A percentile compares a stretch with the other conserved stretches of the same genome.
phyloP scores from a whole-genome alignment of 2,329 filamentous ascomycete species.

The Diplocarpon rosae region DNA sequence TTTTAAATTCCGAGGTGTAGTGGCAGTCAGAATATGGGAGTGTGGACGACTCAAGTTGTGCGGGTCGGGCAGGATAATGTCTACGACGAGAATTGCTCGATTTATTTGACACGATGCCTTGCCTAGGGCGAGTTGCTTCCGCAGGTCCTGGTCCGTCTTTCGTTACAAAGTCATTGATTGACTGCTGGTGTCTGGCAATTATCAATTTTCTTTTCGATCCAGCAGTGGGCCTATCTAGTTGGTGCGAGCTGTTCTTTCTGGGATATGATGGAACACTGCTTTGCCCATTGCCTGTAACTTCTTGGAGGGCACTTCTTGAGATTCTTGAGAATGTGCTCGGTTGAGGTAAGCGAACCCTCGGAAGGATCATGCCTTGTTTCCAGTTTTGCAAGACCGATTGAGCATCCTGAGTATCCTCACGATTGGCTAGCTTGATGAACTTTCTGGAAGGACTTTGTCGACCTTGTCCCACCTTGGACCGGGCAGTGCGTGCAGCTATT shows the following conservation, averaged over 20 bases:
- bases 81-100: slow-evolving; percentile 11
- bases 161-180: slow-evolving; percentile 27
- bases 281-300: slow-evolving; percentile 18
- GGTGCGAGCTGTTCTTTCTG: not conserved
- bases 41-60: slow-evolving; percentile 43
- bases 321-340: not conserved
- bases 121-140: not conserved
- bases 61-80: slow-evolving; percentile 31
- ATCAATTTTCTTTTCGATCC: slow-evolving; percentile 11
- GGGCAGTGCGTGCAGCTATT: slow-evolving; percentile 48
- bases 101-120: not conserved
- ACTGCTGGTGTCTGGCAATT: slow-evolving; percentile 17
- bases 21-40: slow-evolving; percentile 26
- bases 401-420: slow-evolving; percentile 49
- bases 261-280: slow-evolving; percentile 5
- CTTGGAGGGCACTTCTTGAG: slow-evolving; percentile 9
- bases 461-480: slow-evolving; percentile 36
- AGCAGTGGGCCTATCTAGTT: not conserved
- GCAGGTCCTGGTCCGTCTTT: slow-evolving; percentile 1
- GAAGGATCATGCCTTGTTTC: slow-evolving; percentile 31
- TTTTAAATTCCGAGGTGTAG: slow-evolving; percentile 33
- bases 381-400: slow-evolving; percentile 42
- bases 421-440: slow-evolving; percentile 47
- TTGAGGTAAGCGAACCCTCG: slow-evolving; percentile 4
- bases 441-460: slow-evolving; percentile 45